Conservation (phyloP, 306 rosid species). For the Prunus salicina region DNA sequence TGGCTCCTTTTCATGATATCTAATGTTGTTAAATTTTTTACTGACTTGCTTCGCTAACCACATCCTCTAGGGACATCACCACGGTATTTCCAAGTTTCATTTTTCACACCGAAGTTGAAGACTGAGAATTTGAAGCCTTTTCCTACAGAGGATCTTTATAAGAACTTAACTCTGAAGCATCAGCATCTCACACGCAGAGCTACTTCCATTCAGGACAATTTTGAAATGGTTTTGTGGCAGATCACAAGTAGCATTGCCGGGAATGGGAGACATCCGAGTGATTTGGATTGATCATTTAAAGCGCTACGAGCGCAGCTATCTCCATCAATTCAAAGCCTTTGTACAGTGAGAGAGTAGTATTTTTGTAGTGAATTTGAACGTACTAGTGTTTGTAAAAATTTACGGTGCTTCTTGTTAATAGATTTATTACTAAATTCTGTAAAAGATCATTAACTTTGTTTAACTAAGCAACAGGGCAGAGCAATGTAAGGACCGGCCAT, state of each 20-base stretch:
- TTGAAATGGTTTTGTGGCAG: not conserved
- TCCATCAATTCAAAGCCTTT: not conserved
- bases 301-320: not conserved
- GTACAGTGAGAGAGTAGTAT: not conserved
- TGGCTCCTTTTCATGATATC: too few relatives aligned
- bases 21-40: not conserved
- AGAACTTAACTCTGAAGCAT: not conserved
- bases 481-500: too few relatives aligned
- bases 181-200: not conserved
- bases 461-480: too few relatives aligned
- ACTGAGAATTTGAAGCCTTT: conserved; percentile 21
- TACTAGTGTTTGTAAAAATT: too few relatives aligned
- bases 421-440: too few relatives aligned
- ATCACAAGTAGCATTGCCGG: not conserved
- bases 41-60: conserved; percentile 8
- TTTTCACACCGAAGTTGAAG: conserved; percentile 43
- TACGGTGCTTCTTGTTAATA: too few relatives aligned
- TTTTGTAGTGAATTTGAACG: not conserved
- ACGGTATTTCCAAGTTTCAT: conserved; percentile 56
- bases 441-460: too few relatives aligned
- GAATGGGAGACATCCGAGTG: not conserved
- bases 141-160: not conserved
- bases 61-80: conserved; percentile 52
- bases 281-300: not conserved
- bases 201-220: not conserved